Percentiles rank a stretch among this genome's conserved stretches.
Conservation (phyloP, 768 basidiomycete genomes). For the Amanita pseudoporphyria region DNA sequence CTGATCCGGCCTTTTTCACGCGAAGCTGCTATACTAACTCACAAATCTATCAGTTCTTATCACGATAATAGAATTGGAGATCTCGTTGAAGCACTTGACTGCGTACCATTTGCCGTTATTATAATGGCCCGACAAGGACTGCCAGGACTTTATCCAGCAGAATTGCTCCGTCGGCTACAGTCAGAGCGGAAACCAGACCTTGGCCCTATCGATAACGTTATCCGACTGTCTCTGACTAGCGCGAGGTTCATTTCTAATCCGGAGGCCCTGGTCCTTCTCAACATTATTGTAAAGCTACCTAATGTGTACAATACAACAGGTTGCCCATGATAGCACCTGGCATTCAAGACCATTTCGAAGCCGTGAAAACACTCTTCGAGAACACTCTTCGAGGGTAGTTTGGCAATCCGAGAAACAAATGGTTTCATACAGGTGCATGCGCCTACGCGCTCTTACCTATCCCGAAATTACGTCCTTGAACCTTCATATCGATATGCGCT, state of each 20-base stretch:
- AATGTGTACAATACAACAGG: not conserved
- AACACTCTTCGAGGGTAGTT: not conserved
- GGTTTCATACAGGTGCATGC: not conserved
- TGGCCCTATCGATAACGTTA: no score
- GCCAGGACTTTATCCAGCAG: no score
- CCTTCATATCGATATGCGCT: not conserved
- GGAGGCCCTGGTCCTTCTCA: not conserved
- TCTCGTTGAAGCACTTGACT: not conserved
- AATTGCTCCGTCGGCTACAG: no score
- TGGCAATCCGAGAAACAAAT: not conserved
- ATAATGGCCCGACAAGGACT: no score
- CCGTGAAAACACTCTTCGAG: not conserved
- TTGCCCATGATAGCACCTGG: not conserved
- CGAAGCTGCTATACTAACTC: not conserved
- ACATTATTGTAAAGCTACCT: not conserved
- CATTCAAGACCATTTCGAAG: not conserved
- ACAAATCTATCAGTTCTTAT: not conserved
- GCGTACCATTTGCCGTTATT: not conserved
- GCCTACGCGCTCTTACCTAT: constrained; percentile 1
- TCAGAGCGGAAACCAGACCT: no score
- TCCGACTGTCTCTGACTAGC: not conserved
- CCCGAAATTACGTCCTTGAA: not conserved
- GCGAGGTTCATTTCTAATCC: no score
- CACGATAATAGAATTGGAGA: not conserved
- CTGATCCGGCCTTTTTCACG: not conserved